Conservation (phyloP, 257 asterid genomes). For the Scutellaria baicalensis region DNA sequence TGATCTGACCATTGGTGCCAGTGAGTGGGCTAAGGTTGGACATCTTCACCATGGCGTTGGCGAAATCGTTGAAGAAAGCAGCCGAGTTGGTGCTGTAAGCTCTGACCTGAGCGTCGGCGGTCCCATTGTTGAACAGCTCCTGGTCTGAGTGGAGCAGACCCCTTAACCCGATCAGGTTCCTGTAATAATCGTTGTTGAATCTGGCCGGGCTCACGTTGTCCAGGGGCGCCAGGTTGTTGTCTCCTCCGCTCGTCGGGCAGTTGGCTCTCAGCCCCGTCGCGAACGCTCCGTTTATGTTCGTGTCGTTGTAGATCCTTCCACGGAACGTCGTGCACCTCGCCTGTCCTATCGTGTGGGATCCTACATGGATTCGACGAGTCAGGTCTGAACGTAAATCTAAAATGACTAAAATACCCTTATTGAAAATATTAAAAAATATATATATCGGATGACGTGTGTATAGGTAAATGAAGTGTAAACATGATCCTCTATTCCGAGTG, state of each 20-base stretch:
- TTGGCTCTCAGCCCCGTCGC: constrained; percentile 26
- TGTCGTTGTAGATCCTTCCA: constrained; percentile 46
- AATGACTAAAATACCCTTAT: background rate
- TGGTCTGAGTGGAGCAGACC: constrained; percentile 73
- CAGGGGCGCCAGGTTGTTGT: constrained; percentile 35
- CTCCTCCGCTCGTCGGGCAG: constrained; percentile 51
- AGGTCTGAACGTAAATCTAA: too few species aligned
- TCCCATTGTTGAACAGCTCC: constrained; percentile 49
- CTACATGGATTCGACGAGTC: too few species aligned
- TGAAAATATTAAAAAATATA: too few species aligned
- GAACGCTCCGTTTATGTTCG: constrained; percentile 42
- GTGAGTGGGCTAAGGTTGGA: constrained; percentile 60
- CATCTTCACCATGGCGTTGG: constrained; percentile 69
- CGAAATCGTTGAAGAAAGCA: constrained; percentile 51
- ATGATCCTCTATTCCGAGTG: too few species aligned
- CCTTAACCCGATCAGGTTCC: constrained; percentile 22
- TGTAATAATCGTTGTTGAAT: constrained; percentile 51
- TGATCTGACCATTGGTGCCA: constrained; percentile 56
- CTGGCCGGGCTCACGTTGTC: constrained; percentile 25
- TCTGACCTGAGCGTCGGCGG: constrained; percentile 55
- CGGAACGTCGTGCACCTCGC: constrained; percentile 52
- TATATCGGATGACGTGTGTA: too few species aligned
- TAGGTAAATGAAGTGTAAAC: too few species aligned
- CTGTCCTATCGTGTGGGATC: constrained; percentile 64
- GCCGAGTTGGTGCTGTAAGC: constrained; percentile 36